Base-by-base conservation (phyloP, 805 yeast genomes). In the Lipomyces chichibuensis region DNA sequence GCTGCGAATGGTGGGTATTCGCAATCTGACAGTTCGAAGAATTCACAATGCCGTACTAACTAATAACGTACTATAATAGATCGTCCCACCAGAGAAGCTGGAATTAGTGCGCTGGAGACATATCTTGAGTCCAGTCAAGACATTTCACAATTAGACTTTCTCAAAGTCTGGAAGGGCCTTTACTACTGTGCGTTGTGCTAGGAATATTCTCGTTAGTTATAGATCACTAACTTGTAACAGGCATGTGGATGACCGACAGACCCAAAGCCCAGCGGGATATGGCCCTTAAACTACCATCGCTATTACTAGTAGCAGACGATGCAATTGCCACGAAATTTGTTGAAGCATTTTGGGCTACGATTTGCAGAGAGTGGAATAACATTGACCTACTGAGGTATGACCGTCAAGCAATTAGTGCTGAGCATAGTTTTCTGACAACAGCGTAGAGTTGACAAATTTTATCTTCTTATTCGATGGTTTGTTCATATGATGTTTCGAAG, bases 191-290 rank as follows among this genome's bases (percentile, higher is more conserved):
- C 14, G 68, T n/a, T 2, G 23, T 43, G 49, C 8, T 25, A 13
- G 33, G 8, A 14, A 25, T 13, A 6, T 37, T 59, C 25, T 37
- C 29, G 14, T 43, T 49, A 59, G 11, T 37, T 17, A 8, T n/a
- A 14, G 14, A 8, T 37, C 32, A 33, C 29, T 52, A 49, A 11
- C 54, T 46, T 32, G 59, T 53, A 13, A 25, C 27, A 70, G 86
- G 97, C 11, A 91, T 95, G 97, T 95, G 99, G 98, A 92, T 89
- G 80, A 85, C 96, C 76, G 99, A 95, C 77, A 86, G 93, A 75
- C 97, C 97, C 33, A 83, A 89, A 73, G 95, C 97, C 29, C 99
- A 95, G 78, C 97, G 92, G 77, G 80, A 88, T 66, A 80, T 95
- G 51, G 96, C 97, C 1, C 84, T 83, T 59, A 87, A 85, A 55